phyloP scores from a whole-genome alignment of 2,329 filamentous ascomycete genomes.

The Neonectria neomacrospora region DNA sequence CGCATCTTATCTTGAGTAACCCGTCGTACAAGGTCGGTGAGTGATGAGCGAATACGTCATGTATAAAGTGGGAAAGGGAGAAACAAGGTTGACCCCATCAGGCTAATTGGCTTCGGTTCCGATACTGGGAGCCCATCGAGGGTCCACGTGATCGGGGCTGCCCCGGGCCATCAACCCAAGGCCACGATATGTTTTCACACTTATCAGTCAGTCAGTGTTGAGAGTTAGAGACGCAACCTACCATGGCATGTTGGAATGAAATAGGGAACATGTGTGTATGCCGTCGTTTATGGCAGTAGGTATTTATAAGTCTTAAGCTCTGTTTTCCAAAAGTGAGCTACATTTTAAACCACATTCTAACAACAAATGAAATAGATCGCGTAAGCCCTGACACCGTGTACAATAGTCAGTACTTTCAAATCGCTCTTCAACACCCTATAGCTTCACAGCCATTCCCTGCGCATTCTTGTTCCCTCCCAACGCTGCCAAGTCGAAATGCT shows the following conservation, averaged over 20 bases:
- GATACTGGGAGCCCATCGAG: too few relatives aligned
- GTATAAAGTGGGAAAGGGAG: too few relatives aligned
- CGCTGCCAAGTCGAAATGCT: constrained; percentile 46
- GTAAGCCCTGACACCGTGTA: neutral
- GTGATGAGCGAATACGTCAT: too few relatives aligned
- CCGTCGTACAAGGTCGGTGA: neutral
- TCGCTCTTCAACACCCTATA: neutral
- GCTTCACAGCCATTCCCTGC: constrained; percentile 7
- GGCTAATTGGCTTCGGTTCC: too few relatives aligned
- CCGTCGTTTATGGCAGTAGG: neutral
- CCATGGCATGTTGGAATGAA: too few relatives aligned
- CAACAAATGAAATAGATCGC: neutral
- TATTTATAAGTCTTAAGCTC: neutral
- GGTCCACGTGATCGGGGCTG: too few relatives aligned
- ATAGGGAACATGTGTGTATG: too few relatives aligned
- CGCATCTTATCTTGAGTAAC: neutral
- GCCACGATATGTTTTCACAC: too few relatives aligned
- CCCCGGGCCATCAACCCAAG: too few relatives aligned
- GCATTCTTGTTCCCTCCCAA: constrained; percentile 30
- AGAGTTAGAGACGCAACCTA: too few relatives aligned
- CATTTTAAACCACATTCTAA: neutral
- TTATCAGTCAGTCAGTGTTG: too few relatives aligned
- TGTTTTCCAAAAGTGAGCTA: neutral
- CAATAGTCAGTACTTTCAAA: neutral
- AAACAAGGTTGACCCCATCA: too few relatives aligned